Evolutionary conservation across 139 green algal genomes (phyloP).

Genomic region (Coelastrella sp.): DNA sequence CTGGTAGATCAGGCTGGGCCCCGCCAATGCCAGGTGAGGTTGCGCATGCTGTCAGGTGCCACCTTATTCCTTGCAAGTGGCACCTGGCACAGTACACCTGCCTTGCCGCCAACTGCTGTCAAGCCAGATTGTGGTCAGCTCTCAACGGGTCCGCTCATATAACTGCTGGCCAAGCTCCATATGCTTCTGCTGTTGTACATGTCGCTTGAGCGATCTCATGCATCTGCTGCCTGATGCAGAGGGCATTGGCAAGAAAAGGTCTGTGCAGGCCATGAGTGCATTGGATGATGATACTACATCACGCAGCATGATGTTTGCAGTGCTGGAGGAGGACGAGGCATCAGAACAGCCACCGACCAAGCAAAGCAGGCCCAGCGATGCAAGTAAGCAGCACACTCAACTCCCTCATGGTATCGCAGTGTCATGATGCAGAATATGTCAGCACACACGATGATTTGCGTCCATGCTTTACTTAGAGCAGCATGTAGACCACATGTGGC

Average conservation of each 20-base stretch:
- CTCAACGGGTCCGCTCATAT: too few species aligned
- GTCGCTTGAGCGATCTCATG: too few species aligned
- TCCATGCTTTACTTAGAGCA: too few species aligned
- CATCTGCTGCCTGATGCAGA: not conserved
- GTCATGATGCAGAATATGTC: too few species aligned
- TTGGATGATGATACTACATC: conserved; percentile 39
- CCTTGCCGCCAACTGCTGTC: too few species aligned
- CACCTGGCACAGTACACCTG: too few species aligned
- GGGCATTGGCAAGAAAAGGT: conserved; percentile 40
- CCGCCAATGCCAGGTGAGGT: conserved; percentile 42
- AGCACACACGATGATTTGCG: too few species aligned
- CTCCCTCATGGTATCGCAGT: too few species aligned
- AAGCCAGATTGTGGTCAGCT: too few species aligned
- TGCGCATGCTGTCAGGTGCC: too few species aligned
- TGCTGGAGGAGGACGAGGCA: conserved; percentile 43
- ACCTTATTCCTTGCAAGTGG: too few species aligned
- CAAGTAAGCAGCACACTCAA: not conserved
- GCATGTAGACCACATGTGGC: not conserved
- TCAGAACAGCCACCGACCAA: conserved; percentile 30
- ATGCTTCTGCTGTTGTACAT: not conserved
- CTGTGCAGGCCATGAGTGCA: conserved; percentile 16
- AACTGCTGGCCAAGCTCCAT: too few species aligned
- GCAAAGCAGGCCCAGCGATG: conserved; percentile 8
- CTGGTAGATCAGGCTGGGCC: conserved; percentile 58
- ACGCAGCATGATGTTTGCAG: conserved; percentile 21